Evolutionary conservation across 208 protist species (phyloP), one percentile per base, ranked within the genome.

Genomic region (Wallacemonas sp.): DNA sequence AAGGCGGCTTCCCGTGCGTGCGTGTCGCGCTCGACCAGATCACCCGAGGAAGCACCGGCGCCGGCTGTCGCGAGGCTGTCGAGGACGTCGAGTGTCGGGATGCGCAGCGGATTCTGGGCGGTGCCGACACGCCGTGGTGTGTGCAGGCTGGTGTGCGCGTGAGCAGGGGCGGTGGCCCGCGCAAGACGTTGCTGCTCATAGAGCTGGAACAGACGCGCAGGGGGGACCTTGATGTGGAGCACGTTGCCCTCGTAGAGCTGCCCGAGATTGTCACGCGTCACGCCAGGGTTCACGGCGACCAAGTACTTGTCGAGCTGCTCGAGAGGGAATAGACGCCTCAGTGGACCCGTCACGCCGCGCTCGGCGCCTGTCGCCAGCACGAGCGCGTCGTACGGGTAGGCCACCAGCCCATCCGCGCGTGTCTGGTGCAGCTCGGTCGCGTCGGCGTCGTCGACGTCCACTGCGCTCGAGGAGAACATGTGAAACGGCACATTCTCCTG

Each of bases 271-370:
- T 96, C 91, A 3, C 87, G 85, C 25, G 86, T 92, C 23, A 82
- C 76, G 55, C 87, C 87, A 3, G 91, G 85, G 66, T 91, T 90
- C n/a, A 94, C 82, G 3, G 88, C 83, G 63, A 96, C 86, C 44
- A 76, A 67, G 48, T 82, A 78, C 22, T 68, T 76, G 74, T 96
- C 91, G 26, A 96, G 61, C 33, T 84, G 68, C n/a, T 67, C 48
- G 22, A 92, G 67, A 29, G 74, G 54, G 18, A 84, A 84, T 7
- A 93, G 32, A 2, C 72, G 74, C 50, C 82, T 76, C 32, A 59
- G 31, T 29, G 52, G 52, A 8, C 52, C 52, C 32, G 52, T 59
- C 32, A 59, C 52, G 10, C 52, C 52, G 4, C 52, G 5, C 59
- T 89, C 57, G 29, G 87, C 85, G 1, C 87, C 91, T 61, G 64